Conservation (phyloP, 1,139 yeast species). For the Scheffersomyces stambukii region DNA sequence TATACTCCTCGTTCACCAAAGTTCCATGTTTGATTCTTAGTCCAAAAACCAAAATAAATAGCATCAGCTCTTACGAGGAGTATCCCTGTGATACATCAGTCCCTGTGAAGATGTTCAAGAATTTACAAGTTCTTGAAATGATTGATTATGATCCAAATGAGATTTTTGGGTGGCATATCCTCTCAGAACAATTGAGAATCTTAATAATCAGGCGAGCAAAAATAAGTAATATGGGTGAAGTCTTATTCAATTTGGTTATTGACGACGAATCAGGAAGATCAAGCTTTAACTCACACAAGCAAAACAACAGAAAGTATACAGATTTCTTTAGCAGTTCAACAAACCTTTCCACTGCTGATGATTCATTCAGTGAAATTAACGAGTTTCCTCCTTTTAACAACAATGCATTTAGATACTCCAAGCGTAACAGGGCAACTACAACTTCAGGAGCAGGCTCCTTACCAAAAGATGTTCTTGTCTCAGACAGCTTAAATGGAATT, state of each 20-base stretch:
- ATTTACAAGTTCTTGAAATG: conserved; percentile 57
- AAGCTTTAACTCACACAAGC: conserved; percentile 27
- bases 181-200: conserved; percentile 54
- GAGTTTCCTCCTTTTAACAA: conserved; percentile 12
- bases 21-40: conserved; percentile 60
- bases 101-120: conserved; percentile 57
- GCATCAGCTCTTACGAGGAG: conserved; percentile 61
- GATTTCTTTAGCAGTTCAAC: conserved; percentile 5
- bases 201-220: conserved; percentile 51
- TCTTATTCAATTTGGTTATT: conserved; percentile 46
- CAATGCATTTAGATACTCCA: conserved; percentile 21
- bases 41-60: conserved; percentile 53
- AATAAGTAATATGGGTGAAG: conserved; percentile 48
- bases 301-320: conserved; percentile 1
- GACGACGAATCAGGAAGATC: conserved; percentile 52
- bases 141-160: conserved; percentile 61
- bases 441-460: conserved; percentile 22
- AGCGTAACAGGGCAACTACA: conserved; percentile 23
- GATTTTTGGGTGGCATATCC: conserved; percentile 59
- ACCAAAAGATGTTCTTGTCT: conserved; percentile 18
- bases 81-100: conserved; percentile 70
- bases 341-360: conserved; percentile 9
- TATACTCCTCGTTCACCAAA: conserved; percentile 63
- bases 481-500: conserved; percentile 8
- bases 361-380: conserved; percentile 10